Evolutionary conservation across 2,329 filamentous ascomycete genomes (phyloP), one percentile per base, ranked within the genome.

Genomic region (Epichloe festucae): DNA sequence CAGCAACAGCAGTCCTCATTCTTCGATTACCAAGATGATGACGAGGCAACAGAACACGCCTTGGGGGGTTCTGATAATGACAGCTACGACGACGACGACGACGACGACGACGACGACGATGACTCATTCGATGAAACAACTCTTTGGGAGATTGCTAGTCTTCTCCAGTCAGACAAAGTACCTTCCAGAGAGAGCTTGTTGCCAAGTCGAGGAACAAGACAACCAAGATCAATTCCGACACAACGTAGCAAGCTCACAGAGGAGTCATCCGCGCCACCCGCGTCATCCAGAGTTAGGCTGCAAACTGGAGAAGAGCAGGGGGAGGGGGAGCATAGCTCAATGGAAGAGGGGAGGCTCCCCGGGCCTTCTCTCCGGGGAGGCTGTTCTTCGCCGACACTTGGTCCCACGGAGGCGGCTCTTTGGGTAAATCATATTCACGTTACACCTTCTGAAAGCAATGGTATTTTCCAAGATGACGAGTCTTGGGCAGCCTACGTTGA

Each of bases 91-190:
- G 23, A 39, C 15, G 64, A 67, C 35, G 65, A 64, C 1, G 62
- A 64, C 6, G 61, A 23, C 23, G 23, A 23, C 23, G 23, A 23
- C 5, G 21, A 23, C 6, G 23, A 62, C 21, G 67, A 66, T 17
- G 60, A 65, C 17, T 73, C 71, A 21, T 81, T 82, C 55, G 79
- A 82, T 54, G 79, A 83, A 65, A 74, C 68, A 10, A 82, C 78
- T 1, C 66, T 83, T 27, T 82, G 78, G 76, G 79, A 83, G 60
- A 83, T 84, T 64, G 79, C 79, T 53, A 79, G 69, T 54, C 67
- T 83, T 41, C 67, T 83, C 11, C 73, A 75, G 61, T 69, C 73
- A 2, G 71, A 74, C 51, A 63, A 73, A 47, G 64, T 80, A 4
- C 76, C 77, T 3, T 75, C 76, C 12, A 74, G 70, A 56, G 60